Percentiles rank a stretch among this genome's conserved stretches.
phyloP scores from a whole-genome alignment of 768 basidiomycete genomes.

The Boletus barrowsii region DNA sequence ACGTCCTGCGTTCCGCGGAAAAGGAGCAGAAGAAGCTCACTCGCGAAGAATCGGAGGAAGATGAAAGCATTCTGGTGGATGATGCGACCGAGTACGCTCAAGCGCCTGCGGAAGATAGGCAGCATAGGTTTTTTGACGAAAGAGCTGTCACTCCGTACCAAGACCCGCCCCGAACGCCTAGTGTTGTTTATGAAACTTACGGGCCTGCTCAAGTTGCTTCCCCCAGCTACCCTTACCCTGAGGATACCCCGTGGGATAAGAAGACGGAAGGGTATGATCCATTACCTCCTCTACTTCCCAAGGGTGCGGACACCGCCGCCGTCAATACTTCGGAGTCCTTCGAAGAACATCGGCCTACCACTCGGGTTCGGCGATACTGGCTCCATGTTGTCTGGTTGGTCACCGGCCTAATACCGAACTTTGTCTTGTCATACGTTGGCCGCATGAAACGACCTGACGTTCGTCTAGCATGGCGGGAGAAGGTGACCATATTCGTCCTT shows the following conservation, averaged over 20 bases:
- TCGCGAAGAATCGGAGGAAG: slow-evolving; percentile 43
- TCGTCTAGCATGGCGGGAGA: slow-evolving; percentile 68
- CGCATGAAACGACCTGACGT: slow-evolving; percentile 69
- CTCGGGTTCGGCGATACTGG: slow-evolving; percentile 56
- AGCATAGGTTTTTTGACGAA: slow-evolving; percentile 34
- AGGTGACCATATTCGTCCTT: slow-evolving; percentile 60
- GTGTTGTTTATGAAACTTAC: slow-evolving; percentile 23
- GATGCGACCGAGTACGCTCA: slow-evolving; percentile 43
- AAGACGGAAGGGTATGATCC: slow-evolving; percentile 32
- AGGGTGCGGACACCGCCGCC: slow-evolving; percentile 37
- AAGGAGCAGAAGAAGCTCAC: slow-evolving; percentile 44
- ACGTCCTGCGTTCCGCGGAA: slow-evolving; percentile 49
- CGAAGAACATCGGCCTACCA: slow-evolving; percentile 55
- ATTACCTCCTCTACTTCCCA: slow-evolving; percentile 33
- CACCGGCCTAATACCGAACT: slow-evolving; percentile 57
- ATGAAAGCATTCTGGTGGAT: slow-evolving; percentile 41
- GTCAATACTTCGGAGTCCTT: slow-evolving; percentile 45
- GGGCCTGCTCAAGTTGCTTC: slow-evolving; percentile 21
- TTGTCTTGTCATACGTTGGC: slow-evolving; percentile 47
- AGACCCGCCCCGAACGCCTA: slow-evolving; percentile 30
- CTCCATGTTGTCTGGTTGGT: slow-evolving; percentile 49
- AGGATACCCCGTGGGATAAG: slow-evolving; percentile 43
- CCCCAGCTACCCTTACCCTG: slow-evolving; percentile 31
- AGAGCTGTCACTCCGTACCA: slow-evolving; percentile 27
- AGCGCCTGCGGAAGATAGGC: slow-evolving; percentile 23